These are phyloP conservation scores for Epichloe typhina DNA, from an alignment of 2,329 filamentous ascomycete species.

Conservation along the genomic window DNA sequence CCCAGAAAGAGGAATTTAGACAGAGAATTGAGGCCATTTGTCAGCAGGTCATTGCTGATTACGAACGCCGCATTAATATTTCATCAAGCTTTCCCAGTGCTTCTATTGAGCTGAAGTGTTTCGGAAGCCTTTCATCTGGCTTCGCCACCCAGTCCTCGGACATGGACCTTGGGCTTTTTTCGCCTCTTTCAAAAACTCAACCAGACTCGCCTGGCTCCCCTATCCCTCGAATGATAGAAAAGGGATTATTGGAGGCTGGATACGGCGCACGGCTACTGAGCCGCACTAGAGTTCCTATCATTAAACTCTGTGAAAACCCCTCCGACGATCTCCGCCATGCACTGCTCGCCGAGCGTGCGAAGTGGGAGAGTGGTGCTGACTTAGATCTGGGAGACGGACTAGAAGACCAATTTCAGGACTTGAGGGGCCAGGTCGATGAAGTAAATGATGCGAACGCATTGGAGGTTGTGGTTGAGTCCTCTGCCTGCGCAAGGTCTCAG, in stretches of 20 bases:
- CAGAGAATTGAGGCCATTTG: conserved; percentile 50
- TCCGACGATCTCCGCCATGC: conserved; percentile 44
- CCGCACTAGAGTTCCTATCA: conserved; percentile 70
- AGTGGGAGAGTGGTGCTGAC: conserved; percentile 52
- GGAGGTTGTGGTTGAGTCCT: conserved; percentile 4
- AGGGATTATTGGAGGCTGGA: conserved; percentile 55
- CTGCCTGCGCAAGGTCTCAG: conserved; percentile 4
- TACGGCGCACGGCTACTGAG: conserved; percentile 67
- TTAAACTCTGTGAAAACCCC: conserved; percentile 71
- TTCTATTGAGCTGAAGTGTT: conserved; percentile 59
- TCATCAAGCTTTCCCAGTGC: conserved; percentile 33
- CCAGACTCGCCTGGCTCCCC: conserved; percentile 42
- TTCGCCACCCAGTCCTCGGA: conserved; percentile 83
- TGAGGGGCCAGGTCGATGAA: conserved; percentile 9
- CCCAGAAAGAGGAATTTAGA: conserved; percentile 60
- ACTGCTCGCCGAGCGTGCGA: conserved; percentile 50
- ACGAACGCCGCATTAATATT: conserved; percentile 32
- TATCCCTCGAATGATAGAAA: conserved; percentile 64
- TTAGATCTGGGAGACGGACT: conserved; percentile 21
- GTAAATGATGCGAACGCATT: not conserved
- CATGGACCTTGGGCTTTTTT: conserved; percentile 74
- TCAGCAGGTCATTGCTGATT: conserved; percentile 39
- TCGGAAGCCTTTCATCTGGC: conserved; percentile 71
- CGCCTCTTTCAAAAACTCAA: conserved; percentile 42
- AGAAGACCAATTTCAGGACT: conserved; percentile 17